Base-by-base conservation (phyloP, 2,329 filamentous ascomycete genomes). In the Alternaria longipes region DNA sequence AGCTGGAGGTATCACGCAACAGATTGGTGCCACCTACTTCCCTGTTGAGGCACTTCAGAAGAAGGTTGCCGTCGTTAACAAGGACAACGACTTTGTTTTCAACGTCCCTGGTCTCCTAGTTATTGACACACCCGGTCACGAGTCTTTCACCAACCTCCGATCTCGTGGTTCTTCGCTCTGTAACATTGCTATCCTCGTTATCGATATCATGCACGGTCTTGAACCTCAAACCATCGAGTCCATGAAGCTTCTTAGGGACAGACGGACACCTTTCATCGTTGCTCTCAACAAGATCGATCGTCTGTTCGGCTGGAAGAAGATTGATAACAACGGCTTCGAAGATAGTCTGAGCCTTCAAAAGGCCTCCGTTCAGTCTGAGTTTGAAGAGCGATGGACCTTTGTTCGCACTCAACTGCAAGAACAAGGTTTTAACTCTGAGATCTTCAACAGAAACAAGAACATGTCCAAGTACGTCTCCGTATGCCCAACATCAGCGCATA, bases 271-370 rank as follows among this genome's bases (percentile, higher is more conserved):
- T 5, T 99, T 99, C 84, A 97, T 99, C 70, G 96, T 99, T 41
- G 96, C 96, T 1, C 85, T 99, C 76, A 99, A 99, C 90, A 99
- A 99, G 86, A 98, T 99, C 70, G 95, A 99, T 88, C 93, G 95
- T 87, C 89, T 99, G 16, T 99, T 97, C 78, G 93, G 93, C 78
- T 99, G 96, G 95, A 97, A 97, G 85, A 93, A 94, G 84, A 93
- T 97, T 63, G 93, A 95, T 75, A 97, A 99, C 87, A 99, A 99
- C 78, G 95, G 95, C 61, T 98, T 99, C 87, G 89, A 93, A 74
- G 94, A 98, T 79, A 94, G 91, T 81, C 84, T 99, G 78, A 88
- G 88, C 41, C 86, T 96, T 73, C 95, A 99, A 82, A 96, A 89
- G 84, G 95, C 94, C 83, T 90, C 91, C 53, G 94, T 97, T 11